Evolutionary conservation across 2,329 filamentous ascomycete species (phyloP).

Genomic region (Aspergillus ibericus): DNA sequence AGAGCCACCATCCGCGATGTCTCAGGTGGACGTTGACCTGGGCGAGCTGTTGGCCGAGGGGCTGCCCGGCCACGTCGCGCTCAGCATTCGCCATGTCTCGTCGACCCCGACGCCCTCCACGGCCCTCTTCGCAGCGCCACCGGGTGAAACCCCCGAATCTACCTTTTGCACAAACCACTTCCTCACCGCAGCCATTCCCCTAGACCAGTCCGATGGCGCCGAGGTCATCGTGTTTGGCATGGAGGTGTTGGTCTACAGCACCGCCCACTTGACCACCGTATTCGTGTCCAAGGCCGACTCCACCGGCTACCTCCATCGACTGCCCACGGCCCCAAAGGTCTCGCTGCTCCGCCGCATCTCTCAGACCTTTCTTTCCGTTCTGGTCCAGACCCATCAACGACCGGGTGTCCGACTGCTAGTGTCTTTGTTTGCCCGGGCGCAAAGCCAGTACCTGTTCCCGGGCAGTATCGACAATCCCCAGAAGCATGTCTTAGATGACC

Average conservation of each 20-base stretch:
- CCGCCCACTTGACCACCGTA: constrained; percentile 74
- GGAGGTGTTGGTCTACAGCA: constrained; percentile 85
- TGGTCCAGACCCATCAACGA: constrained; percentile 67
- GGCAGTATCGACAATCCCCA: constrained; percentile 79
- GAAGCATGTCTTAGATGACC: constrained; percentile 91
- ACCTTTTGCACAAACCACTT: constrained; percentile 90
- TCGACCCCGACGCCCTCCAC: constrained; percentile 74
- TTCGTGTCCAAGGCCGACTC: constrained; percentile 98
- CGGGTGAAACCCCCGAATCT: constrained; percentile 67
- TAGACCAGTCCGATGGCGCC: constrained; percentile 26
- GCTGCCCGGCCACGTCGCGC: constrained; percentile 55
- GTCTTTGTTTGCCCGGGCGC: constrained; percentile 87
- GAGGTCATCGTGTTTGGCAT: constrained; percentile 76
- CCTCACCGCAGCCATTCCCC: constrained; percentile 56
- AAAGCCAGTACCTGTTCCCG: constrained; percentile 92
- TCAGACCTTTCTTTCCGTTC: constrained; percentile 71
- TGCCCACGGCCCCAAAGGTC: constrained; percentile 61
- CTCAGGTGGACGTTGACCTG: constrained; percentile 38
- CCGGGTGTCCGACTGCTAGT: constrained; percentile 69
- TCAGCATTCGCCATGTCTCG: constrained; percentile 82
- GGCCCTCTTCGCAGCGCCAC: constrained; percentile 76
- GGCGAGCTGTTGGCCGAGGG: constrained; percentile 52
- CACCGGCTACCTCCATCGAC: constrained; percentile 75
- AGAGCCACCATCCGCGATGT: constrained; percentile 15
- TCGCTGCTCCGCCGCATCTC: constrained; percentile 71